Conservation (phyloP, 2,329 filamentous ascomycete species). For the Camptophora hylomeconis region DNA sequence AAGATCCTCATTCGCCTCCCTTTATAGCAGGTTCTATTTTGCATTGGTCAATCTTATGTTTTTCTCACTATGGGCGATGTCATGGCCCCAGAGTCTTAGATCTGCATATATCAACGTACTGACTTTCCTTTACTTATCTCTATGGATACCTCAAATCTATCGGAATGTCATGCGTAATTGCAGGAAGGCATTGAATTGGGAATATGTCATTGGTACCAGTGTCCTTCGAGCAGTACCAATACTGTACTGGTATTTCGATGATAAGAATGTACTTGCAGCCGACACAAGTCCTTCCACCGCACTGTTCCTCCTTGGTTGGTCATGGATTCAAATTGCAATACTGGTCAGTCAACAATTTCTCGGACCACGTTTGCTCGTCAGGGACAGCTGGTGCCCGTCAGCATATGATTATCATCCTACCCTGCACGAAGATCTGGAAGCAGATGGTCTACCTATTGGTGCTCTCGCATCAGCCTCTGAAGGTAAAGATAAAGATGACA, state of each 20-base stretch:
- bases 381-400: constrained; percentile 50
- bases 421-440: constrained; percentile 66
- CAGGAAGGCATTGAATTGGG: constrained; percentile 80
- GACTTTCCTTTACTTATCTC: constrained; percentile 65
- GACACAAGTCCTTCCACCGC: constrained; percentile 55
- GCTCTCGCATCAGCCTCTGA: constrained; percentile 39
- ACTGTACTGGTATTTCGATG: constrained; percentile 68
- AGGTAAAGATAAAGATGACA: constrained; percentile 23
- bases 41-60: constrained; percentile 45
- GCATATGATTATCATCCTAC: constrained; percentile 89
- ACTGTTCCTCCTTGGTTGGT: constrained; percentile 55
- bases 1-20: constrained; percentile 39
- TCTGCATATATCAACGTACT: constrained; percentile 48
- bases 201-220: constrained; percentile 77
- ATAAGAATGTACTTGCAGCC: constrained; percentile 70
- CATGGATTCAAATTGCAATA: constrained; percentile 73
- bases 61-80: constrained; percentile 44
- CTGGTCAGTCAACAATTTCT: constrained; percentile 74
- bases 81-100: constrained; percentile 41
- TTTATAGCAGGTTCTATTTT: constrained; percentile 51
- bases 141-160: constrained; percentile 86
- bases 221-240: constrained; percentile 65
- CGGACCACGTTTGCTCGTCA: constrained; percentile 77
- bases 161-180: constrained; percentile 86
- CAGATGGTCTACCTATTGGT: constrained; percentile 64